These are phyloP conservation scores for Annulohypoxylon moriforme DNA, from an alignment of 495 filamentous ascomycete genomes.

Conservation along the genomic window DNA sequence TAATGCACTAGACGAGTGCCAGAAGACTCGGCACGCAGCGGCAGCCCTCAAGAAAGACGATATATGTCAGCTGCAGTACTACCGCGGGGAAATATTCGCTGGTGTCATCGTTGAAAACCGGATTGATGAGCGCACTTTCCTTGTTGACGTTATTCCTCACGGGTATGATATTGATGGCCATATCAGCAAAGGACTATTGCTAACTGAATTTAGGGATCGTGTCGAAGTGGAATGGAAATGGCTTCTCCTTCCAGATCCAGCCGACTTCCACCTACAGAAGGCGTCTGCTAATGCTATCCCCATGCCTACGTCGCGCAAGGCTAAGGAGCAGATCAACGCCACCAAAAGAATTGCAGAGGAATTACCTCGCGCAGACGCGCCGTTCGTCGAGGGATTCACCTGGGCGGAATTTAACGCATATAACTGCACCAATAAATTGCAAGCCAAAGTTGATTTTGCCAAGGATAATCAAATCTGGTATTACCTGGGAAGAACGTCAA, in stretches of 20 bases:
- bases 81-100: conserved; percentile 87
- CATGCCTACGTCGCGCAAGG: conserved; percentile 65
- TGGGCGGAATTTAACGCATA: conserved; percentile 87
- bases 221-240: conserved; percentile 84
- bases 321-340: conserved; percentile 67
- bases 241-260: conserved; percentile 73
- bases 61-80: conserved; percentile 88
- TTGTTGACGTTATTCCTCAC: conserved; percentile 87
- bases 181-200: conserved; percentile 18
- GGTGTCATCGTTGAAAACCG: conserved; percentile 90
- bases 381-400: conserved; percentile 72
- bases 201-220: conserved; percentile 58
- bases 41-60: conserved; percentile 75
- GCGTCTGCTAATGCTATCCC: conserved; percentile 69
- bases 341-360: conserved; percentile 67
- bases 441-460: conserved; percentile 71
- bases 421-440: conserved; percentile 52
- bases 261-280: conserved; percentile 71
- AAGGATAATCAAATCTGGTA: conserved; percentile 84
- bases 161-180: conserved; percentile 69
- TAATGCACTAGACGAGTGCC: conserved; percentile 74
- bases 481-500: conserved; percentile 87
- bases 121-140: conserved; percentile 74
- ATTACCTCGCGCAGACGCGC: conserved; percentile 73
- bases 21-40: conserved; percentile 75